Percentiles rank a stretch among this genome's conserved stretches.
Evolutionary conservation across 2,329 filamentous ascomycete species (phyloP).

Genomic region (Stylonectria norvegica): DNA sequence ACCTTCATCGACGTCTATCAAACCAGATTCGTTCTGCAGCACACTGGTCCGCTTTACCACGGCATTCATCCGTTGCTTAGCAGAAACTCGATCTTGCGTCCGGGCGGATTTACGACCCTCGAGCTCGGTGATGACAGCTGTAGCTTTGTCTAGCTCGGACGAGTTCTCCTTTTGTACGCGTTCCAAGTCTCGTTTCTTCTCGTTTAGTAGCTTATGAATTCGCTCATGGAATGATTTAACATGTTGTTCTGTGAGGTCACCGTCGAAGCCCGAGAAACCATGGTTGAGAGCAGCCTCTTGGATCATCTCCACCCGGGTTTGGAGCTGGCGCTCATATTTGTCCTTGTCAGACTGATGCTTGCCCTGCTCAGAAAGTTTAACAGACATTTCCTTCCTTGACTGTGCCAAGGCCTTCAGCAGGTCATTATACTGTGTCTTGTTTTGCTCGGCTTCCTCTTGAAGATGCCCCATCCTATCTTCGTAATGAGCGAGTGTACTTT

Average conservation of each 20-base stretch:
- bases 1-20: conserved; percentile 83
- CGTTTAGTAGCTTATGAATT: conserved; percentile 68
- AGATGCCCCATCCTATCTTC: conserved; percentile 69
- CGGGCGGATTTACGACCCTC: conserved; percentile 70
- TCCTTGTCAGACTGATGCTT: conserved; percentile 82
- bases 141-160: conserved; percentile 70
- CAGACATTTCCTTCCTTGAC: conserved; percentile 45
- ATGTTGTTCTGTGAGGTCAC: conserved; percentile 68
- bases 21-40: conserved; percentile 65
- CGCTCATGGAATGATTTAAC: conserved; percentile 75
- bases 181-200: conserved; percentile 78
- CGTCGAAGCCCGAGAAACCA: conserved; percentile 80
- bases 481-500: conserved; percentile 70
- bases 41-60: conserved; percentile 68
- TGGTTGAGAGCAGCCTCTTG: conserved; percentile 74
- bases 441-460: conserved; percentile 58
- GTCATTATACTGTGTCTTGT: conserved; percentile 62
- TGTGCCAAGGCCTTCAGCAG: conserved; percentile 51
- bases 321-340: conserved; percentile 77
- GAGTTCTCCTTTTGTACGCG: conserved; percentile 69
- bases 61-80: conserved; percentile 66
- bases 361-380: conserved; percentile 64
- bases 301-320: conserved; percentile 68
- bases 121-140: conserved; percentile 66
- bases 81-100: conserved; percentile 69